Evolutionary conservation across 2,329 filamentous ascomycete genomes (phyloP), one percentile per base, ranked within the genome.

Genomic region (Chaetoscypha palmicola): DNA sequence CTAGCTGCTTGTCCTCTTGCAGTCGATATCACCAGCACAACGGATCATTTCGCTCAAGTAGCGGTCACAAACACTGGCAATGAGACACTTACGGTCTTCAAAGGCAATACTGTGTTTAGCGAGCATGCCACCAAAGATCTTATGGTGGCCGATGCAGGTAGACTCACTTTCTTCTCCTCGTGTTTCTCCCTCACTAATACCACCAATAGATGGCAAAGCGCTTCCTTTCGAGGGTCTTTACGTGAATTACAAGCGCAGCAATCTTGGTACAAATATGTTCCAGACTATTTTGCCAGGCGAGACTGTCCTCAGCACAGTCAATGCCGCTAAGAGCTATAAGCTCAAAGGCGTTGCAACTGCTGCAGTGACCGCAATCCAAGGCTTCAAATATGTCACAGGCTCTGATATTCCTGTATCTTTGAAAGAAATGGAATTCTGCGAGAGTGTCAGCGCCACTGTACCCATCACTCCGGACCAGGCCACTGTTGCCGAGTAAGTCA

Each of bases 1-100:
- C 43, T 53, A 24, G 53, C 52, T 48, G 48, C 50, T 38, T 56
- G 53, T 39, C 53, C 53, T 47, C 46, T 56, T 37, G 43, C 53
- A 9, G 42, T 56, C 36, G 48, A 51, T 16, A 55, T 56, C 24
- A 35, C 43, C 10, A 32, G 53, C 10, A 32, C 52, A 10, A 37
- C 31, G 2, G 40, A 46, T 38, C 52, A 56, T 45, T 23, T 55
- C 39, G 50, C 48, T 31, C 36, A 50, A 43, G 50, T 54, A 14
- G 45, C 48, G 3, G 47, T 56, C 3, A 56, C 52, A 9, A 56
- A 56, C 38, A 56, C 44, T 33, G 53, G 53, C 19, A 37, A 19
- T 21, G 52, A 54, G 34, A 34, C 47, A 2, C 12, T 56, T 9
- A 53, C 50, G 30, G 48, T 56, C 19, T 56, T 56, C 48, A 56